A percentile compares a stretch with the other conserved stretches of the same genome.
phyloP scores from a whole-genome alignment of 768 basidiomycete species.

The Coprinopsis strossmayeri region DNA sequence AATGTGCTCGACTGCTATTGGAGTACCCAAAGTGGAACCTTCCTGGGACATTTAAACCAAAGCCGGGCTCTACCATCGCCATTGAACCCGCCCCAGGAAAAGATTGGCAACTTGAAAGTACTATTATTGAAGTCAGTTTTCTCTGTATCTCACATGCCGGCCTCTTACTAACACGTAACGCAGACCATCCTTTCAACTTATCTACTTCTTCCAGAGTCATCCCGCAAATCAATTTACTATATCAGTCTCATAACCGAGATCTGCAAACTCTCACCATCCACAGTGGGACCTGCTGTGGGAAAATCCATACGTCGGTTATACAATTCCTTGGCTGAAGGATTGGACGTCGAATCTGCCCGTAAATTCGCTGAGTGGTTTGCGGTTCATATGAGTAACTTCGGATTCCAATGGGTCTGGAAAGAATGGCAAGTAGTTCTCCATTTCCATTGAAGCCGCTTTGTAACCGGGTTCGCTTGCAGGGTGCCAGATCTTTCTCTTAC shows the following conservation, averaged over 20 bases:
- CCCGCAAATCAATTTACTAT: constrained; percentile 79
- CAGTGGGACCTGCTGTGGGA: constrained; percentile 93
- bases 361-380: constrained; percentile 94
- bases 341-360: constrained; percentile 79
- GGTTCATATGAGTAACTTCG: constrained; percentile 95
- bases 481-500: constrained; percentile 73
- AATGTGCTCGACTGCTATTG: constrained; percentile 81
- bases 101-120: constrained; percentile 85
- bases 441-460: no score
- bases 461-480: no score
- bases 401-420: constrained; percentile 98
- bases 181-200: constrained; percentile 71
- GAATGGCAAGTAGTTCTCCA: constrained; percentile 71
- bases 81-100: constrained; percentile 51
- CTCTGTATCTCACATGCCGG: not conserved
- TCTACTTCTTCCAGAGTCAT: constrained; percentile 71
- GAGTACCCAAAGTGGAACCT: constrained; percentile 82
- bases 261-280: constrained; percentile 88
- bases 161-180: no score
- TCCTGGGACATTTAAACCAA: constrained; percentile 79
- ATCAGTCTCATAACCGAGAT: constrained; percentile 85
- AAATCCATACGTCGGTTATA: constrained; percentile 91
- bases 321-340: constrained; percentile 66
- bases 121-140: constrained; percentile 68
- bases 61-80: constrained; percentile 50